Base-by-base conservation (phyloP, 768 basidiomycete genomes). In the Russula lepida region DNA sequence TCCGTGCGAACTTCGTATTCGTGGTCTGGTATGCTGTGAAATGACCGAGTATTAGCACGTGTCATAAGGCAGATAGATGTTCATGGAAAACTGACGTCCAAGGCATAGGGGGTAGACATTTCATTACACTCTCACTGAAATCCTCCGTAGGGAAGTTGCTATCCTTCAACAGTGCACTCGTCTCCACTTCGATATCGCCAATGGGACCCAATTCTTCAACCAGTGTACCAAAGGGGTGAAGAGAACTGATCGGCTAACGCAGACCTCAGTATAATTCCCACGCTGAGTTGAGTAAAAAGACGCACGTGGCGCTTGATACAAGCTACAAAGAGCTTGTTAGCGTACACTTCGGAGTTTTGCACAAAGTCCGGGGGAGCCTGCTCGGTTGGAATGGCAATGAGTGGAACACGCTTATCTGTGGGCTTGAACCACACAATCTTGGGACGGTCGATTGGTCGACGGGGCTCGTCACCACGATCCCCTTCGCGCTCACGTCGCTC, bases 381-480 rank as follows among this genome's bases (percentile, higher is more conserved):
- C 69, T 99, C 97, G 7, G 97, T 98, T 8, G 95, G 95, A 64
- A 99, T 99, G 58, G 97, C 97, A 69, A 99, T 98, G 44, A 98
- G 81, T 47, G 97, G 97, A 1, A 99, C 97, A 59, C 97, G 90
- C 74, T 99, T 99, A 78, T 98, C 95, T 28, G 95, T 98, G 4
- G 97, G 97, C 76, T 98, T 95, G 81, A 99, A 98, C 97, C 97
- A 99, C 49, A 99, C 95, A 66, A 99, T 99, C 80, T 98, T 98
- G 64, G 95, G 95, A 43, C 95, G 86, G 72, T 94, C 92, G 47
- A 88, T 84, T 1, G 85, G 84, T 48, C 88, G 86, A 68, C 87
- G 81, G 30, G 88, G 88, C 70, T 92, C 90, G 60, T 91, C 89
- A 46, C 84, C 88, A 63, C 85, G 85, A 70, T 95, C 93, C 49